Evolutionary conservation across 345 rosid genomes (phyloP), one percentile per base, ranked within the genome.

Genomic region (Lumnitzera littorea): DNA sequence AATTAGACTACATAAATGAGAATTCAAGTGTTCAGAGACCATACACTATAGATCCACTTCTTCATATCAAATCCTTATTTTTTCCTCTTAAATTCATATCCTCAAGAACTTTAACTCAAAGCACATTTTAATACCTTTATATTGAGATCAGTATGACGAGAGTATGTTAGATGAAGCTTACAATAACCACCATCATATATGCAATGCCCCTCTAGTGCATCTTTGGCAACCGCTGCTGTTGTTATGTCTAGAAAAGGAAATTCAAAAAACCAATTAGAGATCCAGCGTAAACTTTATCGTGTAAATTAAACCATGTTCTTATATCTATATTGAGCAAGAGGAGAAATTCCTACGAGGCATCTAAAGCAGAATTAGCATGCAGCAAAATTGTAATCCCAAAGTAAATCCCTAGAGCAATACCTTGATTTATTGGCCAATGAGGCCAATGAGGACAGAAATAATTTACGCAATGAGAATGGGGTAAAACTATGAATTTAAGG

Each of bases 141-240:
- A 90, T 90, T 94, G 86, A 94, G 99, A 90, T 94, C 99, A 94
- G 97, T 90, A 94, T 94, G 99, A 94, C 97, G 96, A 90, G 99
- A 89, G 88, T 92, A 89, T 87, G 96, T 78, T 89, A 92, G 97
- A 88, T 89, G 97, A 94, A 94, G 97, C 97, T 94, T 90, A 90
- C 96, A 94, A 77, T 90, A 90, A 88, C 97, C 97, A 84, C 96
- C 97, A 83, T 94, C 97, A 88, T 90, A 90, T 73, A 94, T 94
- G 96, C 97, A 84, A 69, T 89, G 97, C 71, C 96, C 99, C 81
- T 94, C 96, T 61, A 94, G 64, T 64, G 99, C 82, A 69, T 85
- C 96, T 73, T 92, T 92, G 61, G 96, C 94, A 64, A 84, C 77
- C 56, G 84, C 74, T 55, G 97, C 99, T 13, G 95, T 89, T 11